These are phyloP conservation scores for Yarrowia sp. DNA, from an alignment of 805 yeast species.

Conservation along the genomic window DNA sequence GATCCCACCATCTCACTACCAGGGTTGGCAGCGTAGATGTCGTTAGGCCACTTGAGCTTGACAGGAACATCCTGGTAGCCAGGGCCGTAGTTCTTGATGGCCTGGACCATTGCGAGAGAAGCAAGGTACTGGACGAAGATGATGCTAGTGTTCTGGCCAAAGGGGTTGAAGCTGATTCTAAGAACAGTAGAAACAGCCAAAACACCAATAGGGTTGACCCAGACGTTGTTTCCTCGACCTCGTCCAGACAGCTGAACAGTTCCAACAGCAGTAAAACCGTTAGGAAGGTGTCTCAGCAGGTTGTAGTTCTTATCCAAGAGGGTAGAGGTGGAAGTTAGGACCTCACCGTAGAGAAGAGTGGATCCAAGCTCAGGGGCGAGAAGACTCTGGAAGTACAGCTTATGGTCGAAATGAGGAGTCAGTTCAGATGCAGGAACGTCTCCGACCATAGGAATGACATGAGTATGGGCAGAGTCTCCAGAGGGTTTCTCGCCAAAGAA, in stretches of 20 bases:
- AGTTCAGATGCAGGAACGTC: slow-evolving; percentile 57
- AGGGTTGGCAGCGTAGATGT: slow-evolving; percentile 77
- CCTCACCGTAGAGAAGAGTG: slow-evolving; percentile 78
- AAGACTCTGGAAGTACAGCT: slow-evolving; percentile 57
- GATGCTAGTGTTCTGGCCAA: slow-evolving; percentile 53
- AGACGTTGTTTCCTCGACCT: slow-evolving; percentile 92
- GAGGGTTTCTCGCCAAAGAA: slow-evolving; percentile 24
- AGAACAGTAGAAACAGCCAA: slow-evolving; percentile 79
- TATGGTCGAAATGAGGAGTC: slow-evolving; percentile 78
- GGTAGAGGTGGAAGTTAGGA: slow-evolving; percentile 84
- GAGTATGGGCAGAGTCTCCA: slow-evolving; percentile 25
- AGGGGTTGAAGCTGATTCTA: slow-evolving; percentile 59
- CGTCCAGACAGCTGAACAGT: slow-evolving; percentile 88
- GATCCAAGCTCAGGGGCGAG: slow-evolving; percentile 59
- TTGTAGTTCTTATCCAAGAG: slow-evolving; percentile 75
- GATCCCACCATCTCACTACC: slow-evolving; percentile 39
- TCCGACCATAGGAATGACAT: slow-evolving; percentile 42
- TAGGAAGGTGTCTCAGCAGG: slow-evolving; percentile 66
- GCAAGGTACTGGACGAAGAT: slow-evolving; percentile 88
- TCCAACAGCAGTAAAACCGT: slow-evolving; percentile 73
- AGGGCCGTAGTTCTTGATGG: slow-evolving; percentile 63
- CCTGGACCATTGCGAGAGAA: slow-evolving; percentile 82
- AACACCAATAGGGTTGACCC: slow-evolving; percentile 96
- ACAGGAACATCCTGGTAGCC: slow-evolving; percentile 81
- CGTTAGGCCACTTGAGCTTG: slow-evolving; percentile 96